Evolutionary conservation across 768 basidiomycete species (phyloP).

Genomic region (Pulveroboletus sp.): DNA sequence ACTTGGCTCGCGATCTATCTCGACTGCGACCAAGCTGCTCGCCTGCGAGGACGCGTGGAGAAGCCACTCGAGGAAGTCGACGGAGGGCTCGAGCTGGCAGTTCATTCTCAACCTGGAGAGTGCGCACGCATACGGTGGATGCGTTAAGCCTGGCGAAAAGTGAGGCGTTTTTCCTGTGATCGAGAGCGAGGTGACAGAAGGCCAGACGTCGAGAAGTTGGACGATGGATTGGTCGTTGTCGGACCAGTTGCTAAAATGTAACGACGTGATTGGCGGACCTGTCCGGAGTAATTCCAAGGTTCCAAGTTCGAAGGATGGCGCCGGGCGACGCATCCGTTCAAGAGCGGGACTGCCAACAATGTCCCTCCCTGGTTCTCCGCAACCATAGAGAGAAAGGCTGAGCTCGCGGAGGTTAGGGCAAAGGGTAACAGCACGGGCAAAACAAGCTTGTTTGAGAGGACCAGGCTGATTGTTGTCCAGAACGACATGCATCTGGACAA

Average conservation of each 20-base stretch:
- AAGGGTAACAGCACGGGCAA: conserved; percentile 52
- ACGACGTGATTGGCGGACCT: conserved; percentile 48
- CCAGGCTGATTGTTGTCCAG: conserved; percentile 68
- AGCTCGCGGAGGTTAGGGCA: conserved; percentile 60
- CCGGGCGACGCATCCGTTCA: conserved; percentile 45
- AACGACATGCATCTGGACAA: conserved; percentile 50
- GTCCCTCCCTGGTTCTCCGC: conserved; percentile 47
- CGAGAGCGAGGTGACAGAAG: conserved; percentile 51
- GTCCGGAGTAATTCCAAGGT: conserved; percentile 50
- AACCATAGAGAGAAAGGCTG: conserved; percentile 57
- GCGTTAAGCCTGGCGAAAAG: conserved; percentile 37
- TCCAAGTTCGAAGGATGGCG: conserved; percentile 50
- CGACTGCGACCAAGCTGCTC: conserved; percentile 45
- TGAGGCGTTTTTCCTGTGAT: conserved; percentile 58
- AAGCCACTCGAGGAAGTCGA: conserved; percentile 68
- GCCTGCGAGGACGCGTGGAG: conserved; percentile 51
- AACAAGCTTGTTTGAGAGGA: conserved; percentile 50
- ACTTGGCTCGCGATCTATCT: conserved; percentile 60
- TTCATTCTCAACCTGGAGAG: conserved; percentile 58
- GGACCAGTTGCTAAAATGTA: conserved; percentile 72
- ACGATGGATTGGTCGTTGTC: conserved; percentile 52
- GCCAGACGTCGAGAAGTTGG: conserved; percentile 64
- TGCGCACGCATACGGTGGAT: conserved; percentile 41
- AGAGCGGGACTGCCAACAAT: conserved; percentile 45
- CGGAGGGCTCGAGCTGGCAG: conserved; percentile 57